These are phyloP conservation scores for Apiotrichum gracile DNA, from an alignment of 1,284 basidiomycete genomes.

Conservation along the genomic window DNA sequence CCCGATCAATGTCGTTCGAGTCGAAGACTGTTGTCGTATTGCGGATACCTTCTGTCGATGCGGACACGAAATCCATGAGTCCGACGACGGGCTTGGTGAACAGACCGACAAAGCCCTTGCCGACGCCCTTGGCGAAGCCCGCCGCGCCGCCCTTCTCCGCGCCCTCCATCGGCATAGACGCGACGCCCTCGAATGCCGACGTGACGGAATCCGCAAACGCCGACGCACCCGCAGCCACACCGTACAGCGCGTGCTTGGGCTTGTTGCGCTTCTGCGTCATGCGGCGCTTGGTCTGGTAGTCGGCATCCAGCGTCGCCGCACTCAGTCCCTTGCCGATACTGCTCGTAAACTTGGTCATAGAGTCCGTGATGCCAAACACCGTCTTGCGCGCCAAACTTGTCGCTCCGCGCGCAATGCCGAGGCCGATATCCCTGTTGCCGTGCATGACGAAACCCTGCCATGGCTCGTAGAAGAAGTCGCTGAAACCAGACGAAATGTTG, in stretches of 20 bases:
- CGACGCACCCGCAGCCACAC: slow-evolving; percentile 88
- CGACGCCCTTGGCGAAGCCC: slow-evolving; percentile 97
- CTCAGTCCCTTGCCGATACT: slow-evolving; percentile 96
- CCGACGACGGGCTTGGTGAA: slow-evolving; percentile 96
- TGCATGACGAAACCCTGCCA: slow-evolving; percentile 97
- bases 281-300: slow-evolving; percentile 84
- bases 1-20: slow-evolving; percentile 80
- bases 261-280: slow-evolving; percentile 88
- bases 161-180: slow-evolving; percentile 95
- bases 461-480: slow-evolving; percentile 98
- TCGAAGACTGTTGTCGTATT: slow-evolving; percentile 99
- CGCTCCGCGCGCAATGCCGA: slow-evolving; percentile 95
- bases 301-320: slow-evolving; percentile 91
- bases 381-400: slow-evolving; percentile 99
- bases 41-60: slow-evolving; percentile 94
- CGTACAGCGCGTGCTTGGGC: slow-evolving; percentile 94
- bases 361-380: slow-evolving; percentile 92
- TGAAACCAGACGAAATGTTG: slow-evolving; percentile 97
- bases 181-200: slow-evolving; percentile 91
- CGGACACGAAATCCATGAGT: slow-evolving; percentile 91
- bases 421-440: slow-evolving; percentile 89
- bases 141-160: slow-evolving; percentile 89
- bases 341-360: slow-evolving; percentile 93
- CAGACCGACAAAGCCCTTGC: slow-evolving; percentile 87
- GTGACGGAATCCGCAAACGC: slow-evolving; percentile 90